These are phyloP conservation scores for Pseudogymnoascus sp. DNA, from an alignment of 2,329 filamentous ascomycete genomes.

Conservation along the genomic window DNA sequence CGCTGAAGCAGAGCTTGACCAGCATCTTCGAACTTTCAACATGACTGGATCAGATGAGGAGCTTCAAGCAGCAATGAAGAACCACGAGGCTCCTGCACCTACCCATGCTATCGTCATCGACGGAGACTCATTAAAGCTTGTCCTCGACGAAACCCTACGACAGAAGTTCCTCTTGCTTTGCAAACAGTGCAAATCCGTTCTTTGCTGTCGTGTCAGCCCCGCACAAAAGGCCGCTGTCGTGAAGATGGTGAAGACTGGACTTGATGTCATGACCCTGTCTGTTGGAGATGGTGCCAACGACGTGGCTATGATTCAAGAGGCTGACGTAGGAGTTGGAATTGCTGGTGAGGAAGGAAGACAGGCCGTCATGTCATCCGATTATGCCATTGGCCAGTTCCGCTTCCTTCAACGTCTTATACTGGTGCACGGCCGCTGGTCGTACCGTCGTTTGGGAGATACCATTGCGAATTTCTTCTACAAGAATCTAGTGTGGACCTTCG, in stretches of 20 bases:
- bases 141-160: slow-evolving; percentile 72
- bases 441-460: slow-evolving; percentile 81
- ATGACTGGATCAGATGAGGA: slow-evolving; percentile 83
- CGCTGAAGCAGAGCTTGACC: slow-evolving; percentile 66
- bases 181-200: slow-evolving; percentile 92
- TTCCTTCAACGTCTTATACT: slow-evolving; percentile 79
- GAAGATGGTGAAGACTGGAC: slow-evolving; percentile 83
- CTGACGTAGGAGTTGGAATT: slow-evolving; percentile 93
- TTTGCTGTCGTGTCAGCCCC: slow-evolving; percentile 95
- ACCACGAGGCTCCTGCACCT: slow-evolving; percentile 76
- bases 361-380: slow-evolving; percentile 93
- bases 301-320: slow-evolving; percentile 96
- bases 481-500: slow-evolving; percentile 97
- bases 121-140: slow-evolving; percentile 84
- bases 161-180: slow-evolving; percentile 92
- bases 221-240: slow-evolving; percentile 97
- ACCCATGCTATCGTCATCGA: slow-evolving; percentile 94
- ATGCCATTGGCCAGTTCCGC: slow-evolving; percentile 88
- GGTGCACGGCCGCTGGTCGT: slow-evolving; percentile 94
- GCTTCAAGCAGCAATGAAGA: slow-evolving; percentile 66
- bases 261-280: slow-evolving; percentile 93
- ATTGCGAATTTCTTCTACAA: slow-evolving; percentile 99
- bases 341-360: slow-evolving; percentile 87
- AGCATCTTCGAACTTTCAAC: slow-evolving; percentile 63
- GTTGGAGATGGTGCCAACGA: slow-evolving; percentile 94